Conservation (phyloP, 768 basidiomycete genomes). For the Amanita thiersii region DNA sequence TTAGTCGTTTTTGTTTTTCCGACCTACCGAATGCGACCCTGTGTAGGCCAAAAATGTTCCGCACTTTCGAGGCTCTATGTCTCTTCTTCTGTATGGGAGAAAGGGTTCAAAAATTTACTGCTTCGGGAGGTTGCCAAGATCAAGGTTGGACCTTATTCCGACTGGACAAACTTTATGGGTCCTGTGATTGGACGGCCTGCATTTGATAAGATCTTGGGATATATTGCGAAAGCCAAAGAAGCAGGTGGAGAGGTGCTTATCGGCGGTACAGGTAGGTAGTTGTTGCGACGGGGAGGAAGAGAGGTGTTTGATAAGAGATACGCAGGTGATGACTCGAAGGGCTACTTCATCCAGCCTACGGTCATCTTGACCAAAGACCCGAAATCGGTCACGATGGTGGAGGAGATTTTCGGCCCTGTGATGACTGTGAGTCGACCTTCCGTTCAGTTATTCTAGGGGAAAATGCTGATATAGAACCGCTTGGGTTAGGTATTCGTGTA, state of each 20-base stretch:
- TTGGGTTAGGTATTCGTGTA: constrained; percentile 74
- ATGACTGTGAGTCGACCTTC: constrained; percentile 52
- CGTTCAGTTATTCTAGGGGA: neutral
- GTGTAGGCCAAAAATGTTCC: constrained; percentile 93
- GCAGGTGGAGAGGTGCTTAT: constrained; percentile 85
- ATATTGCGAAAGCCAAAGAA: constrained; percentile 81
- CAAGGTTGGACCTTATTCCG: constrained; percentile 68
- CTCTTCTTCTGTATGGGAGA: constrained; percentile 77
- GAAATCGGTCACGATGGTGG: constrained; percentile 77
- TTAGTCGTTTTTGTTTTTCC: neutral
- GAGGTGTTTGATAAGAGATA: no score
- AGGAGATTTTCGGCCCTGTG: constrained; percentile 97
- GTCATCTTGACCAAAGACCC: constrained; percentile 92
- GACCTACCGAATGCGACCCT: constrained; percentile 2
- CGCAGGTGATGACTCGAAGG: constrained; percentile 79
- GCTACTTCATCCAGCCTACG: constrained; percentile 92
- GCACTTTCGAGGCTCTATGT: constrained; percentile 91
- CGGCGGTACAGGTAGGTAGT: constrained; percentile 64
- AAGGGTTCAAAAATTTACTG: constrained; percentile 70
- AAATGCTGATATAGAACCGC: neutral
- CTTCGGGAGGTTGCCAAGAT: constrained; percentile 75
- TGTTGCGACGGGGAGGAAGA: no score
- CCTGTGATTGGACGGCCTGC: constrained; percentile 92
- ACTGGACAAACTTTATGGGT: constrained; percentile 86
- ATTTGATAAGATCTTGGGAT: constrained; percentile 78